Base-by-base conservation (phyloP, 1,284 basidiomycete species). In the Irpex sp. region DNA sequence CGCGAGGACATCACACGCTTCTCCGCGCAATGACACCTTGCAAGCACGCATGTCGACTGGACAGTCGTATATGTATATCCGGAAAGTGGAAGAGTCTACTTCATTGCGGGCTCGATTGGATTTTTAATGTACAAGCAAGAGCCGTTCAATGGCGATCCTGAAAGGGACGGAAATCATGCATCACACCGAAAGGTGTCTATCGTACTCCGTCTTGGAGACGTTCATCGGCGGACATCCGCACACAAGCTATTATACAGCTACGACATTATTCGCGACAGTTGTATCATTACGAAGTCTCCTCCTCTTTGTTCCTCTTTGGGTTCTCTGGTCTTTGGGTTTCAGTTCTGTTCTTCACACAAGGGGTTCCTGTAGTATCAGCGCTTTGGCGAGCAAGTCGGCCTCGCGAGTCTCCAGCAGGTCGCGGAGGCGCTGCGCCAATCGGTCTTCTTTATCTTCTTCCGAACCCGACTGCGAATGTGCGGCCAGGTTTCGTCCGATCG, bases 401-500 rank as follows among this genome's bases (percentile, higher is more conserved):
- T 76, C 67, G 62, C 86, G 76, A 63, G 67, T 76, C 67, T 77
- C 74, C 63, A 87, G 69, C 17, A 78, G 65, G 9, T 61, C 68
- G 65, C 65, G 61, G 48, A 80, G 69, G 40, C 77, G 70, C 44
- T 70, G 72, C 8, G 62, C 69, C 69, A 79, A 69, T 59, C 34
- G 59, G 36, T 51, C 69, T 70, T 77, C 78, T 5, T 68, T 66
- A 0, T 66, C 62, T 11, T 78, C 73, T 0, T 55, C 62, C 4
- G 68, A 48, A 62, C 80, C 76, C 64, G 69, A 67, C 6, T 60
- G 66, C 1, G 74, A 72, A 69, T 89, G 86, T 1, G 80, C 86
- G 17, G 75, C 74, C 5, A 89, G 78, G 68, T 89, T 89, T 15
- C 81, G 76, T 67, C 79, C 79, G 37, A 89, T 74, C 0, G 82